These are phyloP conservation scores for Hypoxylon lienhwacheense DNA, from an alignment of 495 filamentous ascomycete species.

Conservation along the genomic window DNA sequence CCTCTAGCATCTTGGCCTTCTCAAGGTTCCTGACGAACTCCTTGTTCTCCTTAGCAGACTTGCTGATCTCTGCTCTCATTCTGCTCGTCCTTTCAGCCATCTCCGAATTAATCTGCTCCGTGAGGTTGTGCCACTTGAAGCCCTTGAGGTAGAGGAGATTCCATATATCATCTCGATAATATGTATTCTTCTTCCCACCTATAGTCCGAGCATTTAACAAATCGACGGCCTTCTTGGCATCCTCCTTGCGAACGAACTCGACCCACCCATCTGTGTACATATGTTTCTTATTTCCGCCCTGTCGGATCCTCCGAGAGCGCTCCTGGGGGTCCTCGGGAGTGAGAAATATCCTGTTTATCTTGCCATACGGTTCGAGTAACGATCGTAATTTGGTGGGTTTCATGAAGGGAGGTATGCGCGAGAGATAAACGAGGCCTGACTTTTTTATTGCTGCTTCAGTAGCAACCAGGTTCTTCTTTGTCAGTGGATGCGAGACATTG, in stretches of 20 bases:
- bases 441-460: slow-evolving; percentile 59
- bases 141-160: slow-evolving; percentile 74
- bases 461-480: slow-evolving; percentile 61
- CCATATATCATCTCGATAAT: slow-evolving; percentile 93
- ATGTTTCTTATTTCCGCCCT: slow-evolving; percentile 85
- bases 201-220: slow-evolving; percentile 79
- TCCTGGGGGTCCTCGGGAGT: slow-evolving; percentile 72
- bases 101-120: slow-evolving; percentile 74
- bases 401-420: slow-evolving; percentile 91
- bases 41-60: slow-evolving; percentile 80
- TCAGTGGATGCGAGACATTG: slow-evolving; percentile 52
- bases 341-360: slow-evolving; percentile 84
- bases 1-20: slow-evolving; percentile 70
- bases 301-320: slow-evolving; percentile 60
- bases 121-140: slow-evolving; percentile 77
- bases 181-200: slow-evolving; percentile 83
- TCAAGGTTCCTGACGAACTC: slow-evolving; percentile 77
- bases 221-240: slow-evolving; percentile 83
- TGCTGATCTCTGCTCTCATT: slow-evolving; percentile 77
- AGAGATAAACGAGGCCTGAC: slow-evolving; percentile 85
- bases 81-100: slow-evolving; percentile 78
- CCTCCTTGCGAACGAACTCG: slow-evolving; percentile 73
- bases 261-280: slow-evolving; percentile 92
- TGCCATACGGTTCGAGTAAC: slow-evolving; percentile 75
- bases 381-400: slow-evolving; percentile 80